Percentiles rank a stretch among this genome's conserved stretches.
Evolutionary conservation across 202 grass and related monocot species (phyloP).

Genomic region (Bolboschoenoplectus hybrid): DNA sequence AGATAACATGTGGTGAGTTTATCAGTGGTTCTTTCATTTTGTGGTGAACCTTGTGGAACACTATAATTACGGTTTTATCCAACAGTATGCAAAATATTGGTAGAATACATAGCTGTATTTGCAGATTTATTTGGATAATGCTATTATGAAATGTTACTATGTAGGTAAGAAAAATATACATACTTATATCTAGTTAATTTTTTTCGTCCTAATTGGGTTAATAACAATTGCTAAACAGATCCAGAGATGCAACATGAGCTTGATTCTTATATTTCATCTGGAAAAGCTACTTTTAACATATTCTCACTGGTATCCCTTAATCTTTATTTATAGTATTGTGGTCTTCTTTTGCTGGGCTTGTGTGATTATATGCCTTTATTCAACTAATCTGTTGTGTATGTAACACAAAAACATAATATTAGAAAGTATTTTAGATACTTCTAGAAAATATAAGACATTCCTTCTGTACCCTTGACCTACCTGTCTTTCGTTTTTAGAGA

Average conservation of each 20-base stretch:
- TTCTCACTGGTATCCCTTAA: slow-evolving; percentile 52
- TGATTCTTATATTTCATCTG: slow-evolving; percentile 52
- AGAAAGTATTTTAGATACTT: slow-evolving; percentile 26
- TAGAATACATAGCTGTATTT: not conserved
- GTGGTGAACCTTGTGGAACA: not conserved
- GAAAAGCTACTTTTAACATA: slow-evolving; percentile 57
- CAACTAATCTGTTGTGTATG: not conserved
- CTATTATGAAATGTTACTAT: not conserved
- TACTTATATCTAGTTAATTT: not conserved
- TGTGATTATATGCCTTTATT: slow-evolving; percentile 25
- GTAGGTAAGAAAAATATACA: not conserved
- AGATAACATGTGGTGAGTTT: slow-evolving; percentile 88
- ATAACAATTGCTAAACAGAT: slow-evolving; percentile 56
- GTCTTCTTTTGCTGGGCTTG: slow-evolving; percentile 10
- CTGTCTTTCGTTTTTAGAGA: not conserved
- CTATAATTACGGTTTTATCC: slow-evolving; percentile 6
- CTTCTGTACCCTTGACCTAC: not conserved
- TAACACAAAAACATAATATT: slow-evolving; percentile 27
- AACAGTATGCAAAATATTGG: not conserved
- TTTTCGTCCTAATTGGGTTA: slow-evolving; percentile 30
- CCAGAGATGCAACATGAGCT: slow-evolving; percentile 67
- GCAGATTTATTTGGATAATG: slow-evolving; percentile 7
- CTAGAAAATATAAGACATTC: slow-evolving; percentile 24
- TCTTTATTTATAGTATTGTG: slow-evolving; percentile 19
- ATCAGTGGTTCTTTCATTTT: slow-evolving; percentile 21